phyloP scores from a whole-genome alignment of 176 grass and related monocot species.

The Zoysia pacifica region DNA sequence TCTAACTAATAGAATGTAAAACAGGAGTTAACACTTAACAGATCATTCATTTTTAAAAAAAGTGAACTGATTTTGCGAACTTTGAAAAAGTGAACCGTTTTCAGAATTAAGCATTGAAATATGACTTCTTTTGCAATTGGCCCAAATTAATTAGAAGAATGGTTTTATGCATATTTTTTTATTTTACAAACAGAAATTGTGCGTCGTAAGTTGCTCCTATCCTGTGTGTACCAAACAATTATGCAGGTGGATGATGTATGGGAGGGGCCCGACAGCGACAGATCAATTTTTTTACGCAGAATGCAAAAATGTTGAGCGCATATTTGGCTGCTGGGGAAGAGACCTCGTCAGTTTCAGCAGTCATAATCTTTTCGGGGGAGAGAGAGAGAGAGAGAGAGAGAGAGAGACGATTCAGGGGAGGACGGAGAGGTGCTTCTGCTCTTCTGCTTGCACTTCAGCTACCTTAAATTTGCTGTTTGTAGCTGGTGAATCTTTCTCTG shows the following conservation, averaged over 20 bases:
- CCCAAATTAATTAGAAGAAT: background rate
- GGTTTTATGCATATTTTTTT: background rate
- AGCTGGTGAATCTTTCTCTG: slow-evolving; percentile 12
- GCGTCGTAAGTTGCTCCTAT: background rate
- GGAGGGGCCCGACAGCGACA: background rate
- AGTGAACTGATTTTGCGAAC: too few relatives aligned
- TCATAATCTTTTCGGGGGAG: background rate
- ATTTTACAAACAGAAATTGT: too few relatives aligned
- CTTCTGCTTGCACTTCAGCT: slow-evolving; percentile 1
- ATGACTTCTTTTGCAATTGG: background rate
- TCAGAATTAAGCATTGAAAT: too few relatives aligned
- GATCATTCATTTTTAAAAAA: too few relatives aligned
- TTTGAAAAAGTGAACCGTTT: too few relatives aligned
- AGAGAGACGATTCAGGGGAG: slow-evolving; percentile 14
- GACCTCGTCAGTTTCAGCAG: background rate
- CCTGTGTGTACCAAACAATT: slow-evolving; percentile 7
- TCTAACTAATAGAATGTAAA: too few relatives aligned
- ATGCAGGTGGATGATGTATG: background rate
- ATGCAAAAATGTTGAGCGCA: slow-evolving; percentile 8
- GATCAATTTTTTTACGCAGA: slow-evolving; percentile 1
- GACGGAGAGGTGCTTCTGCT: slow-evolving; percentile 27
- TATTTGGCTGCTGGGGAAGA: slow-evolving; percentile 2
- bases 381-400: background rate
- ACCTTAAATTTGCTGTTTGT: slow-evolving; percentile 20
- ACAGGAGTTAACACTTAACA: too few relatives aligned